These are phyloP conservation scores for Dothideomycetidae sp. DNA, from an alignment of 2,329 filamentous ascomycete species.

Conservation along the genomic window DNA sequence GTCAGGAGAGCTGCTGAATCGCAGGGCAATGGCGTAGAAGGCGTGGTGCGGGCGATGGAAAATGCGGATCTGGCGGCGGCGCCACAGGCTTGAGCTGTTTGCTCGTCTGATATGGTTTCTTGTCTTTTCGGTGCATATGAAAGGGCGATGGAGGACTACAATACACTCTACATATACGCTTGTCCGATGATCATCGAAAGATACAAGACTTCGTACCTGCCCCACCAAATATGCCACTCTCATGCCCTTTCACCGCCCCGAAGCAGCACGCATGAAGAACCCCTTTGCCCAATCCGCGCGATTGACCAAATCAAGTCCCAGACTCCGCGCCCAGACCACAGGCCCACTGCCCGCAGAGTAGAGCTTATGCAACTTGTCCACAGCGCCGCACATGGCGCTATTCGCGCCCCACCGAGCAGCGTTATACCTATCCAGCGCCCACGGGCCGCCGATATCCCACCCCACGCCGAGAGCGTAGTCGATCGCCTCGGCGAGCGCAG, in stretches of 20 bases:
- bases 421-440: conserved; percentile 71
- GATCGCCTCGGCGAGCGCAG: conserved; percentile 61
- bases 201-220: background rate
- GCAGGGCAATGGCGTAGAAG: conserved; percentile 18
- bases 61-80: conserved; percentile 5
- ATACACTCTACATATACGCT: too few species aligned
- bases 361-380: conserved; percentile 83
- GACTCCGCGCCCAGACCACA: conserved; percentile 61
- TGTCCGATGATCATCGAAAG: too few species aligned
- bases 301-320: conserved; percentile 66
- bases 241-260: conserved; percentile 20
- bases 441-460: conserved; percentile 66
- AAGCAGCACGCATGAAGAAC: conserved; percentile 65
- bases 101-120: too few species aligned
- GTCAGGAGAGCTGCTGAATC: conserved; percentile 21
- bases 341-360: conserved; percentile 72
- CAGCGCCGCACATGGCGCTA: conserved; percentile 59
- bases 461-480: conserved; percentile 66
- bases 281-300: conserved; percentile 60
- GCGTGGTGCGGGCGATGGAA: conserved; percentile 1
- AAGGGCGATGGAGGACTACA: too few species aligned
- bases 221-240: background rate
- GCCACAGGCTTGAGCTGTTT: too few species aligned
- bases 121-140: too few species aligned
- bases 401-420: conserved; percentile 71